Evolutionary conservation across 192 early-diverging fungal genomes (phyloP).

Genomic region (Podila horticola): DNA sequence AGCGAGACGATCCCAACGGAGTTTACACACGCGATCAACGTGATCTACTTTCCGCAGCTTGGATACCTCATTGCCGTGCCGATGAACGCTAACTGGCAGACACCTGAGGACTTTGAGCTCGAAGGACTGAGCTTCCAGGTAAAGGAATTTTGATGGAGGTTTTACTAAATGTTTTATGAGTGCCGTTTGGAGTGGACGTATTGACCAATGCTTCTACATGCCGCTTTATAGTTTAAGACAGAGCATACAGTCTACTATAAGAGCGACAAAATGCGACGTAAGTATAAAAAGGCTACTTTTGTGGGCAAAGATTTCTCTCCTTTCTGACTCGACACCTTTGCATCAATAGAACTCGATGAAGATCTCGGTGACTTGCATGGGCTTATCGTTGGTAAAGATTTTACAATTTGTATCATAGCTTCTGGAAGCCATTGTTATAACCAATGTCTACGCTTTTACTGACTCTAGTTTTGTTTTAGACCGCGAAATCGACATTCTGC

Average conservation of each 20-base stretch:
- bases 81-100: constrained; percentile 55
- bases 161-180: neutral
- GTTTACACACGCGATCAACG: constrained; percentile 65
- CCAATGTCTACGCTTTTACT: neutral
- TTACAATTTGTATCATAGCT: neutral
- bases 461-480: constrained; percentile 55
- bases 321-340: neutral
- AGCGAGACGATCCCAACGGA: constrained; percentile 60
- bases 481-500: constrained; percentile 85
- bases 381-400: constrained; percentile 71
- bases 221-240: constrained; percentile 70
- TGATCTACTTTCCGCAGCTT: constrained; percentile 85
- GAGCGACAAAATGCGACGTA: constrained; percentile 64
- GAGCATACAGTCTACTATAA: constrained; percentile 77
- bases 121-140: constrained; percentile 70
- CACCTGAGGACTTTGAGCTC: constrained; percentile 54
- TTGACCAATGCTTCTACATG: neutral
- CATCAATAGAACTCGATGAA: constrained; percentile 74
- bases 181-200: neutral
- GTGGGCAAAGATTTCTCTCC: neutral
- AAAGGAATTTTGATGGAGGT: neutral
- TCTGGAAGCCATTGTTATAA: neutral
- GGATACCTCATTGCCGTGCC: constrained; percentile 82
- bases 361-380: constrained; percentile 87
- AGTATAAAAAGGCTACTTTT: neutral